These are phyloP conservation scores for Claviceps sp. DNA, from an alignment of 2,329 filamentous ascomycete genomes.

Conservation along the genomic window DNA sequence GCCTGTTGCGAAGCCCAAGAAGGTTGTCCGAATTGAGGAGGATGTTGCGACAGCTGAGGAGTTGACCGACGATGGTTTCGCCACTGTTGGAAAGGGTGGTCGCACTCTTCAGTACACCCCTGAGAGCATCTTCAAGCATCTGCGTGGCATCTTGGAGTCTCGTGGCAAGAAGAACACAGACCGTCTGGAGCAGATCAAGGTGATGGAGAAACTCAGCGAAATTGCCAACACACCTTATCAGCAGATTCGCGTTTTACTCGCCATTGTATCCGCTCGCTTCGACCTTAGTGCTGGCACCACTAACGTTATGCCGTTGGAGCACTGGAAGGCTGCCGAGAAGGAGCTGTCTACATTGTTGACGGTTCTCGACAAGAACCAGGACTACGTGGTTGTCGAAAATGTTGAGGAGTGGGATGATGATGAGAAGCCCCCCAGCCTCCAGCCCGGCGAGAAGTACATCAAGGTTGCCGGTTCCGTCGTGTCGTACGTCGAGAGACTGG, in stretches of 20 bases:
- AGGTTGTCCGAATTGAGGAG: conserved; percentile 23
- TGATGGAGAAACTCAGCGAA: conserved; percentile 92
- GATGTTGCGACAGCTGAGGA: conserved; percentile 35
- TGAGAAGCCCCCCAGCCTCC: conserved; percentile 73
- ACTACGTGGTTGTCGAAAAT: conserved; percentile 77
- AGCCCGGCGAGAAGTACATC: conserved; percentile 65
- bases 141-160: conserved; percentile 84
- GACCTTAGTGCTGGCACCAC: conserved; percentile 70
- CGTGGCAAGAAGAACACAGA: conserved; percentile 99
- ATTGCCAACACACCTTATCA: conserved; percentile 88
- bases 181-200: conserved; percentile 82
- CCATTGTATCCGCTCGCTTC: conserved; percentile 85
- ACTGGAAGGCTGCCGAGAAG: conserved; percentile 90
- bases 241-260: conserved; percentile 80
- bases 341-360: conserved; percentile 69
- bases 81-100: conserved; percentile 77
- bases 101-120: conserved; percentile 85
- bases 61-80: conserved; percentile 77
- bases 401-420: conserved; percentile 99
- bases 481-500: conserved; percentile 85
- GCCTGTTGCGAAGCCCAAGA: conserved; percentile 34
- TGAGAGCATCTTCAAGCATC: conserved; percentile 95
- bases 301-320: conserved; percentile 81
- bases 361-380: conserved; percentile 64
- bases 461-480: conserved; percentile 89